A percentile compares a stretch with the other conserved stretches of the same genome.
These are phyloP conservation scores for Volvox africanus DNA, from an alignment of 139 green algal species.

Conservation along the genomic window DNA sequence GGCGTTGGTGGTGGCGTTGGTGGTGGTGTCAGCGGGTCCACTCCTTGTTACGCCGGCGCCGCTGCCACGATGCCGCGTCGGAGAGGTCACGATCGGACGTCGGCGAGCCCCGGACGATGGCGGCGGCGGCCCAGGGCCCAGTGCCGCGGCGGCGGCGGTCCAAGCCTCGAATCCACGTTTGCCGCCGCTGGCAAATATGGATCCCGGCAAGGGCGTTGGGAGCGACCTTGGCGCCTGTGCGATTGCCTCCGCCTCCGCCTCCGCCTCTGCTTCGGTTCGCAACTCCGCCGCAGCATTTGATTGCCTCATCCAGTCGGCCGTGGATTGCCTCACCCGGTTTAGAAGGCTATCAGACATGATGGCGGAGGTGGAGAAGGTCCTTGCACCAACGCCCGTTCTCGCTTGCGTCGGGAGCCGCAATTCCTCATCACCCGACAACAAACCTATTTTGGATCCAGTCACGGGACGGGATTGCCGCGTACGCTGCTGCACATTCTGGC, in stretches of 20 bases:
- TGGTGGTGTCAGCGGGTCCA: not conserved
- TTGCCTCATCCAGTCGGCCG: not conserved
- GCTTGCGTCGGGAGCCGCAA: no score
- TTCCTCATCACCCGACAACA: no score
- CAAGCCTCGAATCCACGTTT: not conserved
- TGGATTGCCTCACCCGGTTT: not conserved
- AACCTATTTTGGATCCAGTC: no score
- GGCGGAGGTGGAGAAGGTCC: no score
- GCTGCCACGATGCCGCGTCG: not conserved
- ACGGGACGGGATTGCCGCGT: no score
- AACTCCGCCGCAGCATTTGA: not conserved
- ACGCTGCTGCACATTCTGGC: no score
- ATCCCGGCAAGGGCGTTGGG: slow-evolving; percentile 8
- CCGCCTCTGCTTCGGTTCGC: not conserved
- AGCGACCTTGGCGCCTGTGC: not conserved
- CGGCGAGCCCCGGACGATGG: not conserved
- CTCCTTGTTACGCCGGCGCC: not conserved
- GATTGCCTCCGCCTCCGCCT: not conserved
- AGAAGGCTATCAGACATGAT: not conserved
- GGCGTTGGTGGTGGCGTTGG: not conserved
- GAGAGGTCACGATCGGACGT: not conserved
- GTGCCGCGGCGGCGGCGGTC: slow-evolving; percentile 1
- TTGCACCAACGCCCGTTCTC: no score
- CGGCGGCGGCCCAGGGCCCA: not conserved
- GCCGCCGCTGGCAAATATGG: not conserved